These are phyloP conservation scores for Cercospora sojina DNA, from an alignment of 2,329 filamentous ascomycete genomes.

Conservation along the genomic window DNA sequence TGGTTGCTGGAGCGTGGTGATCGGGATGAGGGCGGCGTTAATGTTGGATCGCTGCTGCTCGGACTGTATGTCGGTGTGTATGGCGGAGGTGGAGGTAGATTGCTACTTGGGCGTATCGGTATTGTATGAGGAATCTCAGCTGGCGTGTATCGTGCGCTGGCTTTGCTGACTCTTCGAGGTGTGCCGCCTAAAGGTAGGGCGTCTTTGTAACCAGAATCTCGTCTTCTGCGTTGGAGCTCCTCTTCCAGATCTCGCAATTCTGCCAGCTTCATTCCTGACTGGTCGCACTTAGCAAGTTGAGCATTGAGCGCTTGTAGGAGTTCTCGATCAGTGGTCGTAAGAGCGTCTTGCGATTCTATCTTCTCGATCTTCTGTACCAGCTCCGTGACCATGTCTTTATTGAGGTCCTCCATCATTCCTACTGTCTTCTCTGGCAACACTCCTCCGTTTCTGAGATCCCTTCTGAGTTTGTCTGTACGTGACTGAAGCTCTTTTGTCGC, in stretches of 20 bases:
- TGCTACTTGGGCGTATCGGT: neutral
- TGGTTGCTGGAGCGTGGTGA: constrained; percentile 13
- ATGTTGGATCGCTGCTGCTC: constrained; percentile 2
- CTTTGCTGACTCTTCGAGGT: constrained; percentile 14
- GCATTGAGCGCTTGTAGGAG: constrained; percentile 30
- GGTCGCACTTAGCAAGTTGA: constrained; percentile 27
- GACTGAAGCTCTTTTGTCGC: constrained; percentile 26
- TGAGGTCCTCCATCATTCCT: constrained; percentile 23
- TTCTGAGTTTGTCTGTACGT: constrained; percentile 26
- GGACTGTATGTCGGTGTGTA: constrained; percentile 10
- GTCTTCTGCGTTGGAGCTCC: constrained; percentile 15
- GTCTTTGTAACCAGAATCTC: constrained; percentile 7
- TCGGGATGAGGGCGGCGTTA: constrained; percentile 7
- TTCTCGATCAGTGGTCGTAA: constrained; percentile 27
- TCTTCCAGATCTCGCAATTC: constrained; percentile 27
- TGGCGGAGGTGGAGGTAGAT: constrained; percentile 13
- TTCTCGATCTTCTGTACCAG: constrained; percentile 27
- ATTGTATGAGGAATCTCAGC: constrained; percentile 1
- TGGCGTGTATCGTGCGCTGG: constrained; percentile 14
- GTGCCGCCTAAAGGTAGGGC: constrained; percentile 20
- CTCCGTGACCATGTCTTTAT: constrained; percentile 30
- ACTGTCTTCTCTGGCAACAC: constrained; percentile 18
- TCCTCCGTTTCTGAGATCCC: constrained; percentile 20
- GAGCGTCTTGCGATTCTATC: constrained; percentile 23
- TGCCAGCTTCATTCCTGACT: constrained; percentile 25